Percentiles rank a stretch among this genome's conserved stretches.
Evolutionary conservation across 768 basidiomycete genomes (phyloP).

Genomic region (Russula sp.): DNA sequence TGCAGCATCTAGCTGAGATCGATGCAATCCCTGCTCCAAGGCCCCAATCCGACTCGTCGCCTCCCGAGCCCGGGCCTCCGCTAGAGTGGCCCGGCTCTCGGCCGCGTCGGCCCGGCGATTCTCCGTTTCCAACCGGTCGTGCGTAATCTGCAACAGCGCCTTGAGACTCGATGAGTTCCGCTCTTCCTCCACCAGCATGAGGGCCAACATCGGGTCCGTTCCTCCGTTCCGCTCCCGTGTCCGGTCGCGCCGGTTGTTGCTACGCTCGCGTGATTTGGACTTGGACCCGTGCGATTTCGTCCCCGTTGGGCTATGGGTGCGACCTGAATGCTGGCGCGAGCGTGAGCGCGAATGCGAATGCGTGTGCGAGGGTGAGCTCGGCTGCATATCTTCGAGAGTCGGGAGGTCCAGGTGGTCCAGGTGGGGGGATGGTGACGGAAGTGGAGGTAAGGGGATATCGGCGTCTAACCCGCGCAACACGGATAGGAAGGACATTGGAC

Average conservation of each 20-base stretch:
- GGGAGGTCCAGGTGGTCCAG: constrained; percentile 7
- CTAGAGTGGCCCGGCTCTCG: constrained; percentile 29
- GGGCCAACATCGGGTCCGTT: constrained; percentile 27
- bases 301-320: constrained; percentile 20
- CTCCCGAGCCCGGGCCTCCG: constrained; percentile 27
- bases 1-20: constrained; percentile 26
- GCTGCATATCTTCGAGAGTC: neutral
- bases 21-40: constrained; percentile 28
- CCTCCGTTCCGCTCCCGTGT: constrained; percentile 16
- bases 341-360: neutral
- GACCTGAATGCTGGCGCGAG: constrained; percentile 8
- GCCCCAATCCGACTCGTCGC: constrained; percentile 5
- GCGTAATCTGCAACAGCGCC: constrained; percentile 28
- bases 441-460: constrained; percentile 8
- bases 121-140: constrained; percentile 28
- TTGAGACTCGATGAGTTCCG: constrained; percentile 30
- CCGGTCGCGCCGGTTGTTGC: constrained; percentile 10
- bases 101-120: constrained; percentile 27
- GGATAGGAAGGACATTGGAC: constrained; percentile 20
- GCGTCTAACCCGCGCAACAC: constrained; percentile 10
- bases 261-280: constrained; percentile 26
- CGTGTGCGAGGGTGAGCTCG: neutral
- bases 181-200: constrained; percentile 31
- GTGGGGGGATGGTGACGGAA: neutral
- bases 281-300: constrained; percentile 19